Evolutionary conservation across 2,329 filamentous ascomycete species (phyloP).

Genomic region (Xylariaceae sp.): DNA sequence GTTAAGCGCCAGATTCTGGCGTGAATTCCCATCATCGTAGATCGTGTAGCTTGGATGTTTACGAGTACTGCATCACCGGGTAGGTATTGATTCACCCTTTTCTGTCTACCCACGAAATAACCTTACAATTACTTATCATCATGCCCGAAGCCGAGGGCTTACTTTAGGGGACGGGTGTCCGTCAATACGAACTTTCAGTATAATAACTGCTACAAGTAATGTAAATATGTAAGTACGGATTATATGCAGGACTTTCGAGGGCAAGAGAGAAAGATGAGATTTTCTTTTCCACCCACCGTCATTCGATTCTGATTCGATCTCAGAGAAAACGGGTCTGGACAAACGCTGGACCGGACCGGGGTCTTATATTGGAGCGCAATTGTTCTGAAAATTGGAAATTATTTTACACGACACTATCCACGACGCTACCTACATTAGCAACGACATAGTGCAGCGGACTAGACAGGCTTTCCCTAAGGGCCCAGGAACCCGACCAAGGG

Average conservation of each 20-base stretch:
- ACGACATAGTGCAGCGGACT: neutral
- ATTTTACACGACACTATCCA: neutral
- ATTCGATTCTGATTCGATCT: neutral
- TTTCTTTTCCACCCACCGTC: neutral
- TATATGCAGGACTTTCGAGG: neutral
- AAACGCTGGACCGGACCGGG: neutral
- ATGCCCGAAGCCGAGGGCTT: neutral
- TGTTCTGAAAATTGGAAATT: neutral
- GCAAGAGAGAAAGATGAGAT: neutral
- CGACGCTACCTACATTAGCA: neutral
- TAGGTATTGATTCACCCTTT: neutral
- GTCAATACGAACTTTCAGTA: neutral
- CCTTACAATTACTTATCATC: neutral
- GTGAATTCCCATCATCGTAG: too few relatives aligned
- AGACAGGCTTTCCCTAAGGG: neutral
- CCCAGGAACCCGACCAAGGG: too few relatives aligned
- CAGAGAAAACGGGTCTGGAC: neutral
- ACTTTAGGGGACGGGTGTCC: neutral
- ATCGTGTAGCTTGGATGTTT: too few relatives aligned
- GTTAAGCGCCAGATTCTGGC: too few relatives aligned
- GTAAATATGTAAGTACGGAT: neutral
- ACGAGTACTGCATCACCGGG: too few relatives aligned
- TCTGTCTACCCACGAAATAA: neutral
- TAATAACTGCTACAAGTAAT: neutral
- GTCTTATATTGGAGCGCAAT: neutral